Conservation (phyloP, 202 grass and related monocot genomes). For the Digitaria exilis region DNA sequence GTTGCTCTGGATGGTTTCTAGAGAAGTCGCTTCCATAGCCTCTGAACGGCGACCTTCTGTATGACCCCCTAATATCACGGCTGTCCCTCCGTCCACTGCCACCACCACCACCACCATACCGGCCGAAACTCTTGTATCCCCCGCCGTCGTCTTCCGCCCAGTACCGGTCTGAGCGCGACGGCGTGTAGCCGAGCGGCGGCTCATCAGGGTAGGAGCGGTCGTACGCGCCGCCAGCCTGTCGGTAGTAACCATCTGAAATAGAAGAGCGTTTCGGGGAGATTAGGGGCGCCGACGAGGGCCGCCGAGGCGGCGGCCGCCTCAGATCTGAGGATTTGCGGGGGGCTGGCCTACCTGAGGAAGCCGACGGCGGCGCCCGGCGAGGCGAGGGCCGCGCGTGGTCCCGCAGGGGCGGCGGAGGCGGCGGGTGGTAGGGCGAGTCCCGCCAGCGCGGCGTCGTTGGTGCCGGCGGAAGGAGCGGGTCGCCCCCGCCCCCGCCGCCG, state of each 20-base stretch:
- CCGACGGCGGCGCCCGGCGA: conserved; percentile 44
- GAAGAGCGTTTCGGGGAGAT: conserved; percentile 30
- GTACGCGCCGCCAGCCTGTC: conserved; percentile 49
- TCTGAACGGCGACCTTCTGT: conserved; percentile 63
- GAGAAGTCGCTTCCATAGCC: conserved; percentile 49
- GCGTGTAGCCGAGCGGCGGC: conserved; percentile 48
- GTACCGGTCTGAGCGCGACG: conserved; percentile 79
- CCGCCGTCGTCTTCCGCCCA: conserved; percentile 64
- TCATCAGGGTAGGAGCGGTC: conserved; percentile 56
- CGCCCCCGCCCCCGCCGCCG: conserved; percentile 47
- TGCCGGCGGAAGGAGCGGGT: conserved; percentile 39
- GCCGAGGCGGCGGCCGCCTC: conserved; percentile 15
- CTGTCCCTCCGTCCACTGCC: conserved; percentile 55
- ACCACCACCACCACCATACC: conserved; percentile 61
- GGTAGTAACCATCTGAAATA: conserved; percentile 67
- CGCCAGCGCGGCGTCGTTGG: conserved; percentile 56
- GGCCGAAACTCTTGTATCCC: conserved; percentile 47
- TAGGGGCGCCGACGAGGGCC: conserved; percentile 20
- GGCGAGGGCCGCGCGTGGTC: conserved; percentile 52
- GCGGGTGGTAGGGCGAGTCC: conserved; percentile 54
- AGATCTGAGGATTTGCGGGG: conserved; percentile 46
- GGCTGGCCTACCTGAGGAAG: conserved; percentile 44
- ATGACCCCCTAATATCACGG: conserved; percentile 65
- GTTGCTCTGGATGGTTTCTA: conserved; percentile 52
- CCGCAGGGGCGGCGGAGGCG: conserved; percentile 56